These are phyloP conservation scores for Ceratobasidium papillatum DNA, from an alignment of 1,284 basidiomycete genomes.

Conservation along the genomic window DNA sequence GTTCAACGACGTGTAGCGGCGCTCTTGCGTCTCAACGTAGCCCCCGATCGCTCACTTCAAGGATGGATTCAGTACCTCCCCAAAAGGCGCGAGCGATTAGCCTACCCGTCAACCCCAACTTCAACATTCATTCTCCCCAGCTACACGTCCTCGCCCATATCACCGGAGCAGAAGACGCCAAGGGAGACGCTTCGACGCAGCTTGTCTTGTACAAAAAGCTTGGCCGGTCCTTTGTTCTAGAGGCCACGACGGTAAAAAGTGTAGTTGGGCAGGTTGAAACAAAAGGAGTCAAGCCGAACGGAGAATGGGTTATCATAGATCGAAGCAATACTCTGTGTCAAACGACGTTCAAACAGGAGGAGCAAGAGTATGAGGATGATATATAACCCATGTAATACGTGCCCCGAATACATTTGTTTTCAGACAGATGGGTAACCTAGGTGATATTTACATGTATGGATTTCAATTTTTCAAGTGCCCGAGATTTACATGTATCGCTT, in stretches of 20 bases:
- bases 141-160: background rate
- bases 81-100: background rate
- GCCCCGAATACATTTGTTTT: too few relatives aligned
- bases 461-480: too few relatives aligned
- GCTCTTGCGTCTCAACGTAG: background rate
- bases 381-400: too few relatives aligned
- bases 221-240: background rate
- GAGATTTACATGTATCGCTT: too few relatives aligned
- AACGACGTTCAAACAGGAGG: background rate
- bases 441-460: too few relatives aligned
- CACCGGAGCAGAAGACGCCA: background rate
- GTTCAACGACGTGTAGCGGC: too few relatives aligned
- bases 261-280: background rate
- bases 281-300: background rate
- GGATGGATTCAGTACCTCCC: constrained; percentile 9
- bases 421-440: too few relatives aligned
- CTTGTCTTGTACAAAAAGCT: background rate
- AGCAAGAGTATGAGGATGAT: background rate
- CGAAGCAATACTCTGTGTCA: background rate
- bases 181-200: background rate
- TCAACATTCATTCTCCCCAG: too few relatives aligned
- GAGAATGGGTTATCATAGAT: background rate
- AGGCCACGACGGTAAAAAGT: background rate
- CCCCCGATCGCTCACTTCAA: background rate
- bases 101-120: too few relatives aligned